Evolutionary conservation across 495 filamentous ascomycete species (phyloP), one percentile per base, ranked within the genome.

Genomic region (Paragyromitra xinjiangensis): DNA sequence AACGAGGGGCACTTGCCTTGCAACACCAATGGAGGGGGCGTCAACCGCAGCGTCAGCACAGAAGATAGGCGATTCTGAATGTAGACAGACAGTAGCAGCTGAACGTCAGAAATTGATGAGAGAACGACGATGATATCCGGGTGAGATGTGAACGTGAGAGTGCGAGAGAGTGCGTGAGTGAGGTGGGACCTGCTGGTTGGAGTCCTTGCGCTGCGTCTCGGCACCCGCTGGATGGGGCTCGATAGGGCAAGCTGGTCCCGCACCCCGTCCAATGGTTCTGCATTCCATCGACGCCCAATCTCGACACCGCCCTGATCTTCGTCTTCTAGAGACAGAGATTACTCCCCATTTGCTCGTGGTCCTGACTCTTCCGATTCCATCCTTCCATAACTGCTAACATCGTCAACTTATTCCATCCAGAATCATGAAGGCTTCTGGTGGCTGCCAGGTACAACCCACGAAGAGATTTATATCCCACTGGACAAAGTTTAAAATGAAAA

Each of bases 231-330:
- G 45, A 72, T 73, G 69, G 69, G 74, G 63, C 75, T 78, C 50
- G 67, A 79, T 79, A 78, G 77, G 77, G 75, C 77, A 79, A 78
- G 67, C 61, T 78, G 77, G 74, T 79, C 74, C 66, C 75, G 78
- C 77, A 79, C 74, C 65, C 66, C 74, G 58, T 66, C 59, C 77
- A 70, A 73, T 73, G 61, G 37, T 39, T 58, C 48, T 64, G 19
- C 50, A 65, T 67, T 66, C 73, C 68, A 26, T 48, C 58, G 12
- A 65, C 61, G 22, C 64, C 73, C 73, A 76, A 76, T 76, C 58
- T 76, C 64, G 68, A 72, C 37, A 14, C 70, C 66, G 74, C 40
- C 69, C 69, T 77, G 74, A 77, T 73, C 69, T 6, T 66, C 74
- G 34, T 42, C 61, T 65, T 72, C 59, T 59, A 37, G 59, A 75